These are phyloP conservation scores for Paxillus involutus DNA, from an alignment of 768 basidiomycete genomes.

Conservation along the genomic window DNA sequence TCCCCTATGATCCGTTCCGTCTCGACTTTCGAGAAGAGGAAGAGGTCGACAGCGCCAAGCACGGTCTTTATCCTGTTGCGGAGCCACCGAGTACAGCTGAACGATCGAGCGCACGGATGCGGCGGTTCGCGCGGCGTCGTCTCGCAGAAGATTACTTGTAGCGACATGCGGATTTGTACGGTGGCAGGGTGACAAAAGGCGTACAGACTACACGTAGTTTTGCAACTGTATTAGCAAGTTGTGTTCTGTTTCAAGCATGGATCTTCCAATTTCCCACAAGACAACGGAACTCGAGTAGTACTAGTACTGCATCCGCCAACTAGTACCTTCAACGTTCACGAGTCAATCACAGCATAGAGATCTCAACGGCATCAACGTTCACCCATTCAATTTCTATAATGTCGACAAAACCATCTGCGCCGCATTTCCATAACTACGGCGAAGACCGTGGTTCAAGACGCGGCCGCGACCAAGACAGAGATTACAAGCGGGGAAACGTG, in stretches of 20 bases:
- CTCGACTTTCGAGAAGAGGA: conserved; percentile 11
- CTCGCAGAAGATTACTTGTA: conserved; percentile 12
- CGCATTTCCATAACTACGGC: conserved; percentile 1
- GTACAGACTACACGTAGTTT: neutral
- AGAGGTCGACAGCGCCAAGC: neutral
- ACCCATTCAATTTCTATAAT: conserved; percentile 12
- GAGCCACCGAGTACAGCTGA: conserved; percentile 4
- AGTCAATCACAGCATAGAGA: too few relatives aligned
- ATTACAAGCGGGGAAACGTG: conserved; percentile 9
- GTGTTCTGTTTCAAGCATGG: too few relatives aligned
- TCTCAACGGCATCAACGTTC: conserved; percentile 1
- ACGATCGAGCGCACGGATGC: conserved; percentile 1
- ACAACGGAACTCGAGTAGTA: too few relatives aligned
- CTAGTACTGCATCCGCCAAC: too few relatives aligned
- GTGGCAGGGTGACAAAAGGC: too few relatives aligned
- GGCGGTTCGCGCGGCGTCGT: conserved; percentile 17
- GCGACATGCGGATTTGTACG: neutral
- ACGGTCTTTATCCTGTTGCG: neutral
- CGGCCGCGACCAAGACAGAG: conserved; percentile 9
- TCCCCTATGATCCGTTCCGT: conserved; percentile 23
- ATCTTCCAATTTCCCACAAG: too few relatives aligned
- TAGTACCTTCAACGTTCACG: neutral
- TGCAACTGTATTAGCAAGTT: neutral
- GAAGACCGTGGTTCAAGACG: conserved; percentile 13
- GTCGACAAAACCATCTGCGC: conserved; percentile 14